These are phyloP conservation scores for Hypoxylon sp. DNA, from an alignment of 2,329 filamentous ascomycete species.

Conservation along the genomic window DNA sequence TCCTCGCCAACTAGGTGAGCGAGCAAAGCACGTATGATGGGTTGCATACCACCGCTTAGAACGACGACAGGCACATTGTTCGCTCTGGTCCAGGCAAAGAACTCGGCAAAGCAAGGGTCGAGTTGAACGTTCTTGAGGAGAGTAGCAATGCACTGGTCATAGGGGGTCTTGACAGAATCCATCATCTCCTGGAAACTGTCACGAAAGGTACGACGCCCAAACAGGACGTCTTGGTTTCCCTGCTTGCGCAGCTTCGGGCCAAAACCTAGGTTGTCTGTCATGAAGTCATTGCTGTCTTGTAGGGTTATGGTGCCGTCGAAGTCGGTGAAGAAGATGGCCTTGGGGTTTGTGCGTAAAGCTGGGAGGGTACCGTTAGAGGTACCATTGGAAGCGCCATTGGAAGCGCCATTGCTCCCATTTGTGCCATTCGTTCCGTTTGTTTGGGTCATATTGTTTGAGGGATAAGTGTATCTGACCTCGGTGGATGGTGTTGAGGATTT, in stretches of 20 bases:
- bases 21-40: slow-evolving; percentile 88
- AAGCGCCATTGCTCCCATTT: slow-evolving; percentile 10
- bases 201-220: slow-evolving; percentile 79
- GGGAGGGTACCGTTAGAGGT: slow-evolving; percentile 60
- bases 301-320: slow-evolving; percentile 96
- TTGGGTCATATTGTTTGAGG: slow-evolving; percentile 31
- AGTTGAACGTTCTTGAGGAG: slow-evolving; percentile 87
- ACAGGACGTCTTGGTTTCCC: slow-evolving; percentile 83
- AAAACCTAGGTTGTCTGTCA: slow-evolving; percentile 94
- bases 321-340: slow-evolving; percentile 98
- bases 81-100: slow-evolving; percentile 84
- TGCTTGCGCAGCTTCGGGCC: slow-evolving; percentile 78
- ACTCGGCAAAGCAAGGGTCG: slow-evolving; percentile 89
- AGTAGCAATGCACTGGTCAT: slow-evolving; percentile 83
- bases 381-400: slow-evolving; percentile 22
- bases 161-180: slow-evolving; percentile 85
- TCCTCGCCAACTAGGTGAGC: slow-evolving; percentile 83
- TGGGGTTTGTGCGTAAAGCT: slow-evolving; percentile 77
- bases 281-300: slow-evolving; percentile 74
- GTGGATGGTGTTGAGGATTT: not conserved
- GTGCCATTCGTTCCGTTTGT: slow-evolving; percentile 28
- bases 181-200: slow-evolving; percentile 94
- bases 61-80: slow-evolving; percentile 95
- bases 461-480: slow-evolving; percentile 5
- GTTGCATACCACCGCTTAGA: slow-evolving; percentile 91